Evolutionary conservation across 768 basidiomycete species (phyloP).

Genomic region (Filobasidium wieringae): DNA sequence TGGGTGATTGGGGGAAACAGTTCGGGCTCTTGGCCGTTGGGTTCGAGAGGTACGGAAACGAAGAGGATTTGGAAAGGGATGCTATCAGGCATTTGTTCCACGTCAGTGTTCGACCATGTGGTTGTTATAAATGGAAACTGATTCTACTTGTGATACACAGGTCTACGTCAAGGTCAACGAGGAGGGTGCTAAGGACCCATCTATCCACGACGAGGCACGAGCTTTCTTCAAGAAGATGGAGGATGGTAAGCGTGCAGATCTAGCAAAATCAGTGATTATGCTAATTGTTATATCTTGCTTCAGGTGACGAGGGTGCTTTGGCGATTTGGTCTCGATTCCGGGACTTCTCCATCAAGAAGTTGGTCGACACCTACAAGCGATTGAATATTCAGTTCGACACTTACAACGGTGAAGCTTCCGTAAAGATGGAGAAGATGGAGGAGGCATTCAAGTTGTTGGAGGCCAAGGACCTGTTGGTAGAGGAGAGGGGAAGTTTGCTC

Average conservation of each 20-base stretch:
- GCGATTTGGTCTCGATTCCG: conserved; percentile 88
- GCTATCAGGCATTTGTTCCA: conserved; percentile 91
- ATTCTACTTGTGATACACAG: conserved; percentile 3
- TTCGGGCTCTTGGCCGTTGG: conserved; percentile 83
- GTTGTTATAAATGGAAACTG: neutral
- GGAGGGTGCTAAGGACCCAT: conserved; percentile 34
- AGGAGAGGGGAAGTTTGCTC: conserved; percentile 63
- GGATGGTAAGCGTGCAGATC: conserved; percentile 55
- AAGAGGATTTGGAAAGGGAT: conserved; percentile 68
- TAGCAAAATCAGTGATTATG: conserved; percentile 4
- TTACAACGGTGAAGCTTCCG: conserved; percentile 67
- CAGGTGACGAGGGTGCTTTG: conserved; percentile 63
- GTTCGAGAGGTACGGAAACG: conserved; percentile 80
- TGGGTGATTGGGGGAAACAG: conserved; percentile 98
- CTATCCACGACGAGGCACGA: conserved; percentile 60
- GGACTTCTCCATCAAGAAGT: conserved; percentile 76
- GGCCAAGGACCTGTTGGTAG: conserved; percentile 44
- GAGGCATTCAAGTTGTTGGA: conserved; percentile 57
- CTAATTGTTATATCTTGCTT: neutral
- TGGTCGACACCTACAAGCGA: conserved; percentile 72
- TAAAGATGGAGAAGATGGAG: conserved; percentile 58
- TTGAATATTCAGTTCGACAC: conserved; percentile 84
- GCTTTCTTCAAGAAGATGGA: conserved; percentile 91
- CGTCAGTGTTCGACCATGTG: conserved; percentile 25
- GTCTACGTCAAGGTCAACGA: conserved; percentile 88